Conservation (phyloP, 2,329 filamentous ascomycete genomes). For the Beauveria scarabaeidicola region DNA sequence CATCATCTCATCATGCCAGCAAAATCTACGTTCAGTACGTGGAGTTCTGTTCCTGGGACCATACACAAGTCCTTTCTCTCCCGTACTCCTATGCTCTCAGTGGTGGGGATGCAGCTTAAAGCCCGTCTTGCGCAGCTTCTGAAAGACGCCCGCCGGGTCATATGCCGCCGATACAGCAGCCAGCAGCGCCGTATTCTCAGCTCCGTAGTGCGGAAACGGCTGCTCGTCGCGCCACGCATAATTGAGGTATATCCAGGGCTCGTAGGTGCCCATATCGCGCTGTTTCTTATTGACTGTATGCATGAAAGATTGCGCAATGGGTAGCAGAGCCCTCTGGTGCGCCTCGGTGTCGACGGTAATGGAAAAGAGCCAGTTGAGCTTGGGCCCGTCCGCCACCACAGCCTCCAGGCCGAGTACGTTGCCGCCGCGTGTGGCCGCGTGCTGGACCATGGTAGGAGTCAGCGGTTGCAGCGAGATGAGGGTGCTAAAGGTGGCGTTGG, state of each 20-base stretch:
- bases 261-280: slow-evolving; percentile 20
- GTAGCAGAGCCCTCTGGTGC: slow-evolving; percentile 24
- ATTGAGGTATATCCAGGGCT: slow-evolving; percentile 34
- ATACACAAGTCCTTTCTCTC: no score
- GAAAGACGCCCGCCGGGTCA: slow-evolving; percentile 26
- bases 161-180: slow-evolving; percentile 23
- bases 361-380: slow-evolving; percentile 28
- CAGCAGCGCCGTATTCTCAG: slow-evolving; percentile 25
- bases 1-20: background rate
- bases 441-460: slow-evolving; percentile 20
- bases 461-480: slow-evolving; percentile 26
- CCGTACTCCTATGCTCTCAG: no score
- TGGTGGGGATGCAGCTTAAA: slow-evolving; percentile 18
- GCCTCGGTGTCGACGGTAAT: slow-evolving; percentile 32
- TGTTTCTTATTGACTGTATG: slow-evolving; percentile 20
- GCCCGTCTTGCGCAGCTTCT: slow-evolving; percentile 22
- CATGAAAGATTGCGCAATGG: slow-evolving; percentile 19
- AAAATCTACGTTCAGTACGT: background rate
- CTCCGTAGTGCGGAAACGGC: slow-evolving; percentile 29
- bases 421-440: slow-evolving; percentile 19
- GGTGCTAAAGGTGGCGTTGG: slow-evolving; percentile 18
- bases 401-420: slow-evolving; percentile 26
- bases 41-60: no score
- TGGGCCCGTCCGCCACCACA: slow-evolving; percentile 27
- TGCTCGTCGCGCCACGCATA: slow-evolving; percentile 33